These are phyloP conservation scores for Pseudognaphalium luteoalbum DNA, from an alignment of 129 eudicot genomes.

Conservation along the genomic window DNA sequence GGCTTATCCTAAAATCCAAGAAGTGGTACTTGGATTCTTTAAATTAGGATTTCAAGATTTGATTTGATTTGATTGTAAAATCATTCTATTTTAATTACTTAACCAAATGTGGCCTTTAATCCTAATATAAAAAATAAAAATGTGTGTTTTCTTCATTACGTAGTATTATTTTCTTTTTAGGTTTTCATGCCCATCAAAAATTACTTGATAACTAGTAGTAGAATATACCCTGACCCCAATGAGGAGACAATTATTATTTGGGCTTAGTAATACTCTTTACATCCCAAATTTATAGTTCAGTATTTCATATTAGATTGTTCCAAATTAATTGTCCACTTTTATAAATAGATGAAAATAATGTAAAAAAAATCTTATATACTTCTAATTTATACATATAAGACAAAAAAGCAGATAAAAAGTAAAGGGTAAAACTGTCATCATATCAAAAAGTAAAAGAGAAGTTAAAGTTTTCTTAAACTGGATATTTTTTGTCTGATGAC, in stretches of 20 bases:
- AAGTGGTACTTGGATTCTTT: slow-evolving; percentile 28
- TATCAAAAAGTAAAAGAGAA: no score
- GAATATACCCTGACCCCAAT: slow-evolving; percentile 22
- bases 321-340: no score
- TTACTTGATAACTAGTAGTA: not conserved
- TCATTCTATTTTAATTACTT: not conserved
- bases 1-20: slow-evolving; percentile 36
- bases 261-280: not conserved
- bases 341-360: no score
- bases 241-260: slow-evolving; percentile 24
- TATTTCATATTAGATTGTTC: no score
- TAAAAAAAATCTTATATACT: no score
- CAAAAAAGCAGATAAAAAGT: no score
- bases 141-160: not conserved
- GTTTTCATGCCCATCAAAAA: not conserved
- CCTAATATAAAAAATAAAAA: not conserved
- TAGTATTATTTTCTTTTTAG: not conserved
- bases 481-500: no score
- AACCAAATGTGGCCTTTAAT: slow-evolving; percentile 17
- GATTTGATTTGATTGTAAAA: slow-evolving; percentile 34
- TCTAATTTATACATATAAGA: no score
- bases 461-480: no score
- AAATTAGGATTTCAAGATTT: slow-evolving; percentile 26
- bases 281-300: no score
- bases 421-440: no score